phyloP scores from a whole-genome alignment of 441 rosid species.

The Croton setiger region DNA sequence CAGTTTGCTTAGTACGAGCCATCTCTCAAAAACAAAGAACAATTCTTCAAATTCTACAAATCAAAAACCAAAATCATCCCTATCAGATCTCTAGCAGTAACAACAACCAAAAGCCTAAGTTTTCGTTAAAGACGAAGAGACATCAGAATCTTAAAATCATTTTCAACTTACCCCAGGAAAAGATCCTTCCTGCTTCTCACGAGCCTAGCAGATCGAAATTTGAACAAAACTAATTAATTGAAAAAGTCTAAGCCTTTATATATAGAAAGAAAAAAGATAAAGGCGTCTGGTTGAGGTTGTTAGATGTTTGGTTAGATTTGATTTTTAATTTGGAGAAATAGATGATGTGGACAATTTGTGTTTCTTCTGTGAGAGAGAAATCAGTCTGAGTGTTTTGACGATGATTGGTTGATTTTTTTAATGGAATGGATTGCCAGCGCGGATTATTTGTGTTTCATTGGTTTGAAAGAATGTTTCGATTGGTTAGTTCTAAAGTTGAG shows the following conservation, averaged over 20 bases:
- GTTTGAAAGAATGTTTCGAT: slow-evolving; percentile 3
- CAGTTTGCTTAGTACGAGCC: slow-evolving; percentile 76
- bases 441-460: slow-evolving; percentile 27
- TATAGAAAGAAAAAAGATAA: not conserved
- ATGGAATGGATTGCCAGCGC: not conserved
- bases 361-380: slow-evolving; percentile 9
- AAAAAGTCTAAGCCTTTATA: not conserved
- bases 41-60: not conserved
- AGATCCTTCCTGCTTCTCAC: no score
- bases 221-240: not conserved
- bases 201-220: not conserved
- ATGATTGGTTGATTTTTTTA: not conserved
- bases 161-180: not conserved
- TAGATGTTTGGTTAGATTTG: not conserved
- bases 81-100: not conserved
- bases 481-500: no score
- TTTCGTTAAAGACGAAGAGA: no score
- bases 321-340: not conserved
- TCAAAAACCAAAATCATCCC: not conserved
- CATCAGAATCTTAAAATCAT: not conserved
- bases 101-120: no score
- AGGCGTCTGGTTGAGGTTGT: not conserved
- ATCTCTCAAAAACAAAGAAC: slow-evolving; percentile 9
- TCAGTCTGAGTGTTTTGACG: not conserved
- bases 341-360: slow-evolving; percentile 11